phyloP scores from a whole-genome alignment of 495 filamentous ascomycete species.

The Penicillium salamii region DNA sequence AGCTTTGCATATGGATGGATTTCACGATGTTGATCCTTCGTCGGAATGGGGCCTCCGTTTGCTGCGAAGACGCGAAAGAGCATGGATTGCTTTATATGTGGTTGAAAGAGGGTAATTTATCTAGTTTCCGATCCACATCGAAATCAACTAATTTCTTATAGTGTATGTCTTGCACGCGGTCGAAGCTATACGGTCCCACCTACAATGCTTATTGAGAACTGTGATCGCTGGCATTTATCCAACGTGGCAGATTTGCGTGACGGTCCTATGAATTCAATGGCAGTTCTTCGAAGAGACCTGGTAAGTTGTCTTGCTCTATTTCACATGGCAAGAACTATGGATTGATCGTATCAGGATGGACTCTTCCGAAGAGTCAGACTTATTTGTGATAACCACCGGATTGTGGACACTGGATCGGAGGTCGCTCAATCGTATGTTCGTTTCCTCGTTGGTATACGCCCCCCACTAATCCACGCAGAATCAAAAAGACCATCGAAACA shows the following conservation, averaged over 20 bases:
- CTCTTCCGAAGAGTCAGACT: slow-evolving; percentile 58
- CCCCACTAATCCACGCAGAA: slow-evolving; percentile 31
- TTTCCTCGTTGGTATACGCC: background rate
- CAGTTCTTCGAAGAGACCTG: slow-evolving; percentile 63
- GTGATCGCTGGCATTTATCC: slow-evolving; percentile 64
- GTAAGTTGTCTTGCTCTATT: too few relatives aligned
- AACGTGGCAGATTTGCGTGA: slow-evolving; percentile 64
- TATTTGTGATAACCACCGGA: slow-evolving; percentile 59
- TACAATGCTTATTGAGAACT: slow-evolving; percentile 61
- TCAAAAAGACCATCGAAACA: slow-evolving; percentile 57
- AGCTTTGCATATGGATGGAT: slow-evolving; percentile 65
- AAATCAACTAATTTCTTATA: too few relatives aligned
- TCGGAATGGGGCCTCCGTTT: slow-evolving; percentile 58
- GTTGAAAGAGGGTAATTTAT: slow-evolving; percentile 62
- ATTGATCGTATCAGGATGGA: slow-evolving; percentile 45
- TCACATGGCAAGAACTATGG: too few relatives aligned
- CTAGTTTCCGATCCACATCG: too few relatives aligned
- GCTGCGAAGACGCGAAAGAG: slow-evolving; percentile 61
- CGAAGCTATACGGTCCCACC: slow-evolving; percentile 64
- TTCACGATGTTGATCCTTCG: slow-evolving; percentile 56
- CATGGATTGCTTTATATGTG: slow-evolving; percentile 69
- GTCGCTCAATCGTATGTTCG: slow-evolving; percentile 53
- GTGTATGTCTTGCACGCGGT: slow-evolving; percentile 66
- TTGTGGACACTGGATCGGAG: slow-evolving; percentile 47
- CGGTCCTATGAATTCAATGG: slow-evolving; percentile 65